These are phyloP conservation scores for Gyrodon lividus DNA, from an alignment of 768 basidiomycete species.

Conservation along the genomic window DNA sequence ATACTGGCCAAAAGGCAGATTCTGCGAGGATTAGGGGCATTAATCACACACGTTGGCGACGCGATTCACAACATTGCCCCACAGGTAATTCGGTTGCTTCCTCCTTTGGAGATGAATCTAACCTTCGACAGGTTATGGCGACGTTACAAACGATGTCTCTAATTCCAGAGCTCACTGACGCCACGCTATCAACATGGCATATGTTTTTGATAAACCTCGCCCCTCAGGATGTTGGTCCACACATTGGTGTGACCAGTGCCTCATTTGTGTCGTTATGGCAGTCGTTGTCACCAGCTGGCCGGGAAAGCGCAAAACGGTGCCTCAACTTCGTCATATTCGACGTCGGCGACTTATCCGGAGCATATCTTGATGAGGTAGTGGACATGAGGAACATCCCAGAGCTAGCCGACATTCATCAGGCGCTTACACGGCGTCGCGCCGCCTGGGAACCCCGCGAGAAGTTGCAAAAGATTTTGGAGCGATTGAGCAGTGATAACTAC, in stretches of 20 bases:
- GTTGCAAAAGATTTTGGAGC: constrained; percentile 68
- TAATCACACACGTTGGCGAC: constrained; percentile 70
- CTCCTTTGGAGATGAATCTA: neutral
- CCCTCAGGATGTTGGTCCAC: constrained; percentile 71
- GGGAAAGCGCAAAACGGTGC: constrained; percentile 52
- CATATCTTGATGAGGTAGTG: constrained; percentile 73
- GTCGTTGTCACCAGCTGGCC: constrained; percentile 51
- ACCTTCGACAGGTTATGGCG: constrained; percentile 78
- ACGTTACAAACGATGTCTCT: constrained; percentile 88
- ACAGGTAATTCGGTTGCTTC: constrained; percentile 56
- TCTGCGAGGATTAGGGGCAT: constrained; percentile 70
- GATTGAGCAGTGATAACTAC: constrained; percentile 74
- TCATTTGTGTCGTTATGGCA: constrained; percentile 80
- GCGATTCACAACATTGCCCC: constrained; percentile 76
- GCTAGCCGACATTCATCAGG: constrained; percentile 43
- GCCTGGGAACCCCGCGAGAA: constrained; percentile 52
- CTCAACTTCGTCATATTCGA: constrained; percentile 71
- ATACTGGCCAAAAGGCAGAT: constrained; percentile 70
- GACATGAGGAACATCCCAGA: constrained; percentile 74
- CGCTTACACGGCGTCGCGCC: constrained; percentile 46
- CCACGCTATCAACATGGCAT: constrained; percentile 78
- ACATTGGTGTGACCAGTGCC: constrained; percentile 85
- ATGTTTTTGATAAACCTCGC: constrained; percentile 69
- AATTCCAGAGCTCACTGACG: constrained; percentile 71
- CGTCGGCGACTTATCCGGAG: constrained; percentile 50